Evolutionary conservation across 192 early-diverging fungal genomes (phyloP).

Genomic region (Phlyctochytrium arcticum): DNA sequence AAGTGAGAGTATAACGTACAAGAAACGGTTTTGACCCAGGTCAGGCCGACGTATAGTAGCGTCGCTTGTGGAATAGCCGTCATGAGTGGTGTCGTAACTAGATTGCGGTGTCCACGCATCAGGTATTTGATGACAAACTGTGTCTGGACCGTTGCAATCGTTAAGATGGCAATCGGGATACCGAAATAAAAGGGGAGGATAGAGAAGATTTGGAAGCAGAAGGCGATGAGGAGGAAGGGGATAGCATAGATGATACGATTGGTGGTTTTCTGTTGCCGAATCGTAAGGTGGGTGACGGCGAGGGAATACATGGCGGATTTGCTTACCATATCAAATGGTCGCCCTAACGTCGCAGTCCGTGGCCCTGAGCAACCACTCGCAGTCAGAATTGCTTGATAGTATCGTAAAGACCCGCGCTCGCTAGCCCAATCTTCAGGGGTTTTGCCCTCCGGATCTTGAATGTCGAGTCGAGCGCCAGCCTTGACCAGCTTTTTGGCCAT

Average conservation of each 20-base stretch:
- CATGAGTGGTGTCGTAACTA: conserved; percentile 77
- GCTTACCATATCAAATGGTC: conserved; percentile 16
- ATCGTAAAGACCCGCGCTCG: conserved; percentile 43
- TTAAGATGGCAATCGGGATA: conserved; percentile 51
- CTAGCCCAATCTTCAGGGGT: conserved; percentile 79
- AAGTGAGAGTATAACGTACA: conserved; percentile 45
- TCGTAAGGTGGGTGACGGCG: neutral
- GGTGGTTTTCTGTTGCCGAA: no score
- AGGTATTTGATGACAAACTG: conserved; percentile 58
- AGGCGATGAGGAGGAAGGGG: conserved; percentile 63
- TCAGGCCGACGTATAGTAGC: conserved; percentile 63
- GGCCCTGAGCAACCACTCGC: neutral
- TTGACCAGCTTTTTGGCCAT: conserved; percentile 65
- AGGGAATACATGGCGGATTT: neutral
- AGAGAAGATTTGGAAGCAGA: conserved; percentile 53
- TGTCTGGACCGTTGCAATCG: conserved; percentile 52
- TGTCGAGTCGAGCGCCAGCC: conserved; percentile 61
- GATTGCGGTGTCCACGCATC: conserved; percentile 31
- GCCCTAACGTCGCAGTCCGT: neutral
- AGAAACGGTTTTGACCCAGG: conserved; percentile 69
- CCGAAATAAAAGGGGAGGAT: conserved; percentile 76
- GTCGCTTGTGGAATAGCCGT: conserved; percentile 85
- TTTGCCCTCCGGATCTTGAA: conserved; percentile 72
- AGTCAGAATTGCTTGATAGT: conserved; percentile 32
- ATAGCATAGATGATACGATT: conserved; percentile 66